Evolutionary conservation across 805 yeast species (phyloP).

Genomic region (Tetrapisispora phaffii): DNA sequence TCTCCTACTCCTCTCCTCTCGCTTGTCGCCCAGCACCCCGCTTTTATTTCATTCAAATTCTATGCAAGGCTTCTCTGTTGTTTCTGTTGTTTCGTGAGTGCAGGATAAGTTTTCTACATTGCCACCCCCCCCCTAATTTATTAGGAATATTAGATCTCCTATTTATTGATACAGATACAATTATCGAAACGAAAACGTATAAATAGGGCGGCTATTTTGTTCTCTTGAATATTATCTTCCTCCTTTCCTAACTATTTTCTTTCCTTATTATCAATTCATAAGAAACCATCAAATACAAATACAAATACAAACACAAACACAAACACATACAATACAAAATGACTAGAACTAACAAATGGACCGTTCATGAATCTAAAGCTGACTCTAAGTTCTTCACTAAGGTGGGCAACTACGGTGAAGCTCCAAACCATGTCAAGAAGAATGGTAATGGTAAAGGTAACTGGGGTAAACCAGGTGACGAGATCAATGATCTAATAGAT

Average conservation of each 20-base stretch:
- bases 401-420: conserved; percentile 55
- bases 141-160: too few species aligned
- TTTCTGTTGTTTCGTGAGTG: too few species aligned
- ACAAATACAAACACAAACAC: background rate
- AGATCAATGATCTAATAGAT: conserved; percentile 42
- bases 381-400: conserved; percentile 72
- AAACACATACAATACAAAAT: conserved; percentile 26
- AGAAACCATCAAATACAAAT: background rate
- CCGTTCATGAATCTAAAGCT: conserved; percentile 46
- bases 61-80: too few species aligned
- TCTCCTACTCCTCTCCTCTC: too few species aligned
- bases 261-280: background rate
- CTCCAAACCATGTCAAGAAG: conserved; percentile 72
- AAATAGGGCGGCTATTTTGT: conserved; percentile 1
- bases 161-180: too few species aligned
- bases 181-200: background rate
- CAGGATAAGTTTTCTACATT: too few species aligned
- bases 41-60: too few species aligned
- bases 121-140: too few species aligned
- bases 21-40: too few species aligned
- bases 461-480: conserved; percentile 83
- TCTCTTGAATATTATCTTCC: background rate
- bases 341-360: conserved; percentile 79
- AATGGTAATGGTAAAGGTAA: conserved; percentile 79
- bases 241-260: background rate